Evolutionary conservation across 306 rosid species (phyloP), one percentile per base, ranked within the genome.

Genomic region (Casuarina cunninghamiana): DNA sequence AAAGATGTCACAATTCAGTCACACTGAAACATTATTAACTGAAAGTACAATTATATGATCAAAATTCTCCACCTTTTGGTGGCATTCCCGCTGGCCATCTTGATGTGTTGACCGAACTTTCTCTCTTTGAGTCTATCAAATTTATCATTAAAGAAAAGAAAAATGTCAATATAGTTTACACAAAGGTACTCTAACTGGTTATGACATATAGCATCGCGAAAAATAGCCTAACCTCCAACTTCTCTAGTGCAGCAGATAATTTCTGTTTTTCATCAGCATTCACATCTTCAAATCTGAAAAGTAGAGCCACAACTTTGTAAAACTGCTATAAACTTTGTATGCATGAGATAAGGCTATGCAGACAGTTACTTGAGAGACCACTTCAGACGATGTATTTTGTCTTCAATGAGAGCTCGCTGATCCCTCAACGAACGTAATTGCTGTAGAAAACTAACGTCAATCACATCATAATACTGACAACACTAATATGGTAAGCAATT

Each of bases 381-480:
- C 88, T 90, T 87, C 87, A 93, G 70, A 81, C 85, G 91, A 83
- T 89, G 93, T 57, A 96, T 82, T 85, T 90, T 89, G 87, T 93
- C 98, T 86, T 96, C 99, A 77, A 91, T 88, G 68, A 71, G 76
- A 80, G 91, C 94, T 11, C 98, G 97, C 50, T 93, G 89, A 71
- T 84, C 88, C 91, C 98, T 87, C 86, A 93, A 78, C 62, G 76
- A 84, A 62, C 88, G 94, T 77, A 93, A 94, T 86, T 85, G 84
- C 99, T 96, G 89, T 72, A 79, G 60, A 69, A 82, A 39, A 86
- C 72, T 17, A 75, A 43, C 53, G 71, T 68, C 16, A 58, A 77
- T 51, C 61, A 83, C 65, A 41, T 10, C 62, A 77, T 68, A 62
- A 46, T 37, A 55, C 82, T 8, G 6, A 17, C 37, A 69, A 48